Evolutionary conservation across 192 early-diverging fungal genomes (phyloP), one percentile per base, ranked within the genome.

Genomic region (Mortierella antarctica): DNA sequence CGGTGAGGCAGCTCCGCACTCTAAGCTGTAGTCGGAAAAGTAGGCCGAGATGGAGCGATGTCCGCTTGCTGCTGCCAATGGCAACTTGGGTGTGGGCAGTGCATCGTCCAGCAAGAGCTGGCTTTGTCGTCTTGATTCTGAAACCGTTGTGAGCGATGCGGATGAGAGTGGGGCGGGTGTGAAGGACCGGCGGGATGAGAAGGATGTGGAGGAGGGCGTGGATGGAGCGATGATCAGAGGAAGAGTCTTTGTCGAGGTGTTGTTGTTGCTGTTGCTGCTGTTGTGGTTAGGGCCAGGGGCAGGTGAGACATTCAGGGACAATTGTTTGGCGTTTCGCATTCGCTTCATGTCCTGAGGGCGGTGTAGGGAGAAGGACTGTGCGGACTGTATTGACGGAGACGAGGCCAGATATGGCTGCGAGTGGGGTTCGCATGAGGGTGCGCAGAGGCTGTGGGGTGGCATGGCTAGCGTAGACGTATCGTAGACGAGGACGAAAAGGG

Each of bases 1-100:
- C 4, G 89, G 88, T 50, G 75, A 73, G 18, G 71, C 86, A 9
- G 65, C 73, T 8, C 75, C 82, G 53, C 77, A 67, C 31, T 80
- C 77, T 20, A 80, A 7, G 47, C 77, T 80, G 54, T 62, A 80
- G 49, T 80, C 77, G 23, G 77, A 80, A 61, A 80, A 80, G 57
- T 80, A 80, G 47, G 77, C 77, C 14, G 77, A 80, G 40, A 80
- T 80, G 56, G 77, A 65, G 11, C 77, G 76, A 67, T 67, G 74
- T 55, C 54, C 55, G 50, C 58, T 39, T 9, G 67, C 57, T n/a
- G 70, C 12, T 39, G 59, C 48, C 5, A 65, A 49, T 1, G 77
- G 70, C 10, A 80, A 41, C 14, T 65, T 23, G 52, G 70, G 65
- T 23, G 77, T 56, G 5, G 77, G 77, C 13, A 80, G 70, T 12